Evolutionary conservation across 768 basidiomycete species (phyloP).

Genomic region (Paxillus involutus): DNA sequence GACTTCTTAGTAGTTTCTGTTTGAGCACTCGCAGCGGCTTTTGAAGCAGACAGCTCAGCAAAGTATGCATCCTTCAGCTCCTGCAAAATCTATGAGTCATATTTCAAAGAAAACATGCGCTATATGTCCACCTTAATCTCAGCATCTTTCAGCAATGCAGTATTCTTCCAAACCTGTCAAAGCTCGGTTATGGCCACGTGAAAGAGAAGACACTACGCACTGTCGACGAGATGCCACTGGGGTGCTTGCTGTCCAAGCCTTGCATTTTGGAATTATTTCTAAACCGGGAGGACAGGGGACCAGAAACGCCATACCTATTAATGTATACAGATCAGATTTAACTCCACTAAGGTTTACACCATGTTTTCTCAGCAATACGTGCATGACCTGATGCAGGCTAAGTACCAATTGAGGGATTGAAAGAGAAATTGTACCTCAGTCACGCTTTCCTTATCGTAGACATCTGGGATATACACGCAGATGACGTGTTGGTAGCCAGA

Average conservation of each 20-base stretch:
- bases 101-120: neutral
- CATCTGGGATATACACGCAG: conserved; percentile 70
- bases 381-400: conserved; percentile 52
- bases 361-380: conserved; percentile 61
- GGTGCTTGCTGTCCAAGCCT: conserved; percentile 77
- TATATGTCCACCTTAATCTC: conserved; percentile 58
- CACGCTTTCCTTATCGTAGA: conserved; percentile 62
- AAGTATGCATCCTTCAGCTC: conserved; percentile 64
- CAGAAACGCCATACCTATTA: conserved; percentile 44
- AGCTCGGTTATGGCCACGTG: conserved; percentile 1
- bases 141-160: conserved; percentile 52
- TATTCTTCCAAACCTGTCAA: conserved; percentile 66
- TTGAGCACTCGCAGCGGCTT: conserved; percentile 20
- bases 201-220: conserved; percentile 33
- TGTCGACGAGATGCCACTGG: conserved; percentile 70
- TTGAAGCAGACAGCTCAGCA: conserved; percentile 40
- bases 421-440: conserved; percentile 41
- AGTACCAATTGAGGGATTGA: neutral
- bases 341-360: conserved; percentile 66
- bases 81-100: conserved; percentile 31
- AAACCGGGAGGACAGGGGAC: neutral
- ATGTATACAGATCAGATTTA: conserved; percentile 70
- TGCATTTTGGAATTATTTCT: conserved; percentile 2
- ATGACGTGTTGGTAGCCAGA: conserved; percentile 62
- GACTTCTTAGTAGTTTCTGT: conserved; percentile 18